Base-by-base conservation (phyloP, 2,329 filamentous ascomycete species). In the Hawksworthiomyces lignivorus region DNA sequence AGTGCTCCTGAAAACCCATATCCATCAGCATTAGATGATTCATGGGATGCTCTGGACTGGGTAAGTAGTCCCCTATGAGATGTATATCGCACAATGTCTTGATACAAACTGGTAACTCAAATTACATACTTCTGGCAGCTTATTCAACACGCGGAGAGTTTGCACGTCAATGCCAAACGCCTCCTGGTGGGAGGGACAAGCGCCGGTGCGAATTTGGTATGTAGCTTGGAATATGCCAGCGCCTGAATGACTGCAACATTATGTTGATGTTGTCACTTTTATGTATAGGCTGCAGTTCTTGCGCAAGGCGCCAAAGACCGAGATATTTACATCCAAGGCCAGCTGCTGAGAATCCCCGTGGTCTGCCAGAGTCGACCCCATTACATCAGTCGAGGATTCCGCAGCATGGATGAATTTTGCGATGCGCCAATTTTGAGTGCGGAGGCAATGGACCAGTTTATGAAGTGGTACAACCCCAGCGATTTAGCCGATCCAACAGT, bases 351-450 rank as follows among this genome's bases (percentile, higher is more conserved):
- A 4, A 39, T 39, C 20, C 37, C 37, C 4, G 37, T 39, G 15
- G 37, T 39, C 3, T 39, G 37, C 21, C 37, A 39, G n/a, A 33
- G 29, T 12, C 19, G 17, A 12, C 1, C n/a, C 2, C 15, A 39
- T 1, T 22, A 22, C 10, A 10, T 19, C 2, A 21, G 15, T 3
- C 37, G 37, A 17, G 29, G 37, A 3, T 22, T 39, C 20, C 20
- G 12, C 20, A 39, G 37, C 29, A 26, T 39, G 20, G 28, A 26
- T 21, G 37, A 39, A 21, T n/a, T 39, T 28, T 29, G 33, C n/a
- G 37, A 39, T 17, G 15, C 37, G 15, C 28, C 37, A 10, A 39
- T 39, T 12, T 10, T 39, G 4, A 39, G 21, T 17, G 20, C n/a
- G 3, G 37, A 30, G 7, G 37, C 37, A 5, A 26, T 39, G 29